These are phyloP conservation scores for Penicillium sp. DNA, from an alignment of 2,329 filamentous ascomycete genomes.

Conservation along the genomic window DNA sequence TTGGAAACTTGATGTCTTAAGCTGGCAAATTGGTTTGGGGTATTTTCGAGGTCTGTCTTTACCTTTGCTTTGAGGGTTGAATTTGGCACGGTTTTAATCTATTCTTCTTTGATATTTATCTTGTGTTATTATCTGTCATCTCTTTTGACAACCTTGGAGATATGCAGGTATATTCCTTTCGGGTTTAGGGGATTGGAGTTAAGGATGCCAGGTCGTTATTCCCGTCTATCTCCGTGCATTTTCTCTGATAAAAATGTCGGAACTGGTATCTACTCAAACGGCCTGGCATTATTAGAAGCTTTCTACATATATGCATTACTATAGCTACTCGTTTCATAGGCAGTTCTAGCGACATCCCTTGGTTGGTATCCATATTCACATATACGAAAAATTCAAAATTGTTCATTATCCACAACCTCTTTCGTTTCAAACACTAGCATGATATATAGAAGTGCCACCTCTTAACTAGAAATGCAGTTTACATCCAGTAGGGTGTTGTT, in stretches of 20 bases:
- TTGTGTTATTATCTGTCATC: too few relatives aligned
- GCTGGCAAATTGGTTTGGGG: too few relatives aligned
- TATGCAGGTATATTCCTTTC: not conserved
- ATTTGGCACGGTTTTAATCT: too few relatives aligned
- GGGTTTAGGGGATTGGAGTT: not conserved
- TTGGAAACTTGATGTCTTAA: too few relatives aligned
- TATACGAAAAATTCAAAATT: not conserved
- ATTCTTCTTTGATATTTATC: too few relatives aligned
- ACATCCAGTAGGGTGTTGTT: not conserved
- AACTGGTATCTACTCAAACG: not conserved
- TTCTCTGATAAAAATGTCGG: not conserved
- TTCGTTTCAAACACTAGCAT: not conserved
- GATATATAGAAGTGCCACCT: not conserved
- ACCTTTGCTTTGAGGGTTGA: too few relatives aligned
- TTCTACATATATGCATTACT: not conserved
- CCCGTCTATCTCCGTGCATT: not conserved
- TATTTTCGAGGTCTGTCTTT: too few relatives aligned
- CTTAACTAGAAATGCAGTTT: not conserved
- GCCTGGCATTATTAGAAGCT: not conserved
- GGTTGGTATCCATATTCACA: not conserved
- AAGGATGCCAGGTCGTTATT: not conserved
- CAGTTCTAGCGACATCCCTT: not conserved
- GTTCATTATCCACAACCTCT: not conserved
- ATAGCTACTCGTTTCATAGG: not conserved
- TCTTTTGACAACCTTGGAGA: too few relatives aligned